These are phyloP conservation scores for Globisporangium camurandrum DNA, from an alignment of 352 stramenopile genomes.

Conservation along the genomic window DNA sequence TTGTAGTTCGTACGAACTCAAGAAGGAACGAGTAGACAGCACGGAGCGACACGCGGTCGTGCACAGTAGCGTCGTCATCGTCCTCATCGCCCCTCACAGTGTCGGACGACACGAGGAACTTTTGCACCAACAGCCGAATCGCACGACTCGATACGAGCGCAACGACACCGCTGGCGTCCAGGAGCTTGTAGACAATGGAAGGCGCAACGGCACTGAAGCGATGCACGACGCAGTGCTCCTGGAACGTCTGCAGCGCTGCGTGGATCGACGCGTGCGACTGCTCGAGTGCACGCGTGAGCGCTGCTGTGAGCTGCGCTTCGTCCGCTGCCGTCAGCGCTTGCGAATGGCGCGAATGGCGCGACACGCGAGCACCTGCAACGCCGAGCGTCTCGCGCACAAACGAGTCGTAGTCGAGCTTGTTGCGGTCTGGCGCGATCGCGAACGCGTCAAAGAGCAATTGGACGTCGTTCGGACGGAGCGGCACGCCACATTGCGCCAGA, in stretches of 20 bases:
- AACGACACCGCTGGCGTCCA: conserved; percentile 33
- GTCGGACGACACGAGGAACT: conserved; percentile 19
- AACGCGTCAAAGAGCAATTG: conserved; percentile 19
- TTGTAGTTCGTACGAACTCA: neutral
- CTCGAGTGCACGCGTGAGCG: conserved; percentile 20
- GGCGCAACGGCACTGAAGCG: conserved; percentile 25
- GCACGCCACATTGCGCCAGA: conserved; percentile 22
- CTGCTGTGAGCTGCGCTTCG: conserved; percentile 21
- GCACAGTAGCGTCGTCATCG: neutral
- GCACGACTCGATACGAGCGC: conserved; percentile 33
- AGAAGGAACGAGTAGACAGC: conserved; percentile 19
- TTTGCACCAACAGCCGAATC: conserved; percentile 22
- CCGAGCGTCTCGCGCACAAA: conserved; percentile 17
- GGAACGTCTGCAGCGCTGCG: conserved; percentile 22
- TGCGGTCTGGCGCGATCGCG: conserved; percentile 12
- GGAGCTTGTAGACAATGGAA: conserved; percentile 34
- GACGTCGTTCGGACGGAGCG: conserved; percentile 16
- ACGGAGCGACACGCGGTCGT: conserved; percentile 19
- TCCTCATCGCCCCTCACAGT: conserved; percentile 5
- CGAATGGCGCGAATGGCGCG: no score
- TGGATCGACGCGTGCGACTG: conserved; percentile 26
- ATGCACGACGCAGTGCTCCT: conserved; percentile 49
- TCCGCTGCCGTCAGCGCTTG: conserved; percentile 17
- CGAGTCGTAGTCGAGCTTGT: conserved; percentile 17
- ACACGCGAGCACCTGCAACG: neutral